Evolutionary conservation across 139 green algal genomes (phyloP).

Genomic region (Micractinium conductrix): DNA sequence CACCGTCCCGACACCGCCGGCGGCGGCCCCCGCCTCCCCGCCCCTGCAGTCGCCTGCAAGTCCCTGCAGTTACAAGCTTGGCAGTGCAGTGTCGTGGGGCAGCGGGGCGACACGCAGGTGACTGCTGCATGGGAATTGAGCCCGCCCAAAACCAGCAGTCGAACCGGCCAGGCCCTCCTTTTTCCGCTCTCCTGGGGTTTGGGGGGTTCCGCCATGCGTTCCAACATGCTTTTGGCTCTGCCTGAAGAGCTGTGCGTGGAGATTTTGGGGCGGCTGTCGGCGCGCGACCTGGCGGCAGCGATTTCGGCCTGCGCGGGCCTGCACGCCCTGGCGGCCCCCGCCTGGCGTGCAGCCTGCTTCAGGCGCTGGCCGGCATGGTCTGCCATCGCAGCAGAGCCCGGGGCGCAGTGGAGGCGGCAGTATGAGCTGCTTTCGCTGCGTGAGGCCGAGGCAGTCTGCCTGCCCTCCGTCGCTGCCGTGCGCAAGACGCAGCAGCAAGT

Average conservation of each 20-base stretch:
- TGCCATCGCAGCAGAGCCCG: slow-evolving; percentile 26
- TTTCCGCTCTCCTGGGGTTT: slow-evolving; percentile 8
- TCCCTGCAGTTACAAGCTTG: too few relatives aligned
- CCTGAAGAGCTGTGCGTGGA: slow-evolving; percentile 53
- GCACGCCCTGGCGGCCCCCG: neutral
- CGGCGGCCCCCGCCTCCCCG: too few relatives aligned
- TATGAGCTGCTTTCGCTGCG: slow-evolving; percentile 59
- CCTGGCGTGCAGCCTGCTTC: slow-evolving; percentile 50
- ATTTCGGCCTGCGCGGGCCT: slow-evolving; percentile 45
- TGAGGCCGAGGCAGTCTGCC: slow-evolving; percentile 37
- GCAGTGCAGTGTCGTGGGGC: too few relatives aligned
- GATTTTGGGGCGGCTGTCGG: slow-evolving; percentile 43
- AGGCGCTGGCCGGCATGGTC: slow-evolving; percentile 56
- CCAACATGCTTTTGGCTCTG: slow-evolving; percentile 7
- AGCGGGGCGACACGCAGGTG: too few relatives aligned
- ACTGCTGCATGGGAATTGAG: neutral
- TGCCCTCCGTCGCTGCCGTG: slow-evolving; percentile 34
- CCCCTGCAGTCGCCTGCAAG: too few relatives aligned
- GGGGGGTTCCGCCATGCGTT: slow-evolving; percentile 8
- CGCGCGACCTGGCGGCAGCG: slow-evolving; percentile 41
- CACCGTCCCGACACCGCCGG: too few relatives aligned
- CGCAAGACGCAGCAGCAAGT: slow-evolving; percentile 45
- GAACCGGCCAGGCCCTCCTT: neutral
- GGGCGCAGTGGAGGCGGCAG: slow-evolving; percentile 50
- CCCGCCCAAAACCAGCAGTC: neutral